Percentiles rank a stretch among this genome's conserved stretches.
These are phyloP conservation scores for Reutealis trisperma DNA, from an alignment of 345 rosid species.

Conservation along the genomic window DNA sequence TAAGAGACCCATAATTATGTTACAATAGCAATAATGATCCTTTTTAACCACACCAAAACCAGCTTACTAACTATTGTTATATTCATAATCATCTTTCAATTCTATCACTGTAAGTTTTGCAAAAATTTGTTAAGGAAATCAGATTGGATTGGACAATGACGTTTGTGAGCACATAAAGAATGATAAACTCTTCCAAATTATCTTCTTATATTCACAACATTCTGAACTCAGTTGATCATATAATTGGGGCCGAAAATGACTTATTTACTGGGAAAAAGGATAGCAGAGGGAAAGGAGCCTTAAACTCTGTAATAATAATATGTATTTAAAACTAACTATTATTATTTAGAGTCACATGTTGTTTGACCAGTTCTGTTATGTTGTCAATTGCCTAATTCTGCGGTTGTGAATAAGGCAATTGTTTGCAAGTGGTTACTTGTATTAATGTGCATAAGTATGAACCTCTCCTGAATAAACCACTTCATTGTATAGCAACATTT, in stretches of 20 bases:
- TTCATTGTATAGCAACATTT: background rate
- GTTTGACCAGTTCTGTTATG: background rate
- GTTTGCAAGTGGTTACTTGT: background rate
- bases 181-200: background rate
- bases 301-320: background rate
- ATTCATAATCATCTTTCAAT: background rate
- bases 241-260: background rate
- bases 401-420: background rate
- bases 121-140: background rate
- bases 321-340: background rate
- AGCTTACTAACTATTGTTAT: background rate
- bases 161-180: background rate
- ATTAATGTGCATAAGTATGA: background rate
- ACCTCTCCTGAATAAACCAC: background rate
- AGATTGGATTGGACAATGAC: background rate
- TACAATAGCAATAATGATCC: background rate
- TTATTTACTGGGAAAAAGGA: background rate
- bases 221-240: background rate
- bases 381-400: background rate
- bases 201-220: background rate
- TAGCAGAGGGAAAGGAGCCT: background rate
- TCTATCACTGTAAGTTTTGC: background rate
- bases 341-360: background rate
- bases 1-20: slow-evolving; percentile 13
- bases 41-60: background rate